Evolutionary conservation across 306 rosid genomes (phyloP).

Genomic region (Glycine latifolia): DNA sequence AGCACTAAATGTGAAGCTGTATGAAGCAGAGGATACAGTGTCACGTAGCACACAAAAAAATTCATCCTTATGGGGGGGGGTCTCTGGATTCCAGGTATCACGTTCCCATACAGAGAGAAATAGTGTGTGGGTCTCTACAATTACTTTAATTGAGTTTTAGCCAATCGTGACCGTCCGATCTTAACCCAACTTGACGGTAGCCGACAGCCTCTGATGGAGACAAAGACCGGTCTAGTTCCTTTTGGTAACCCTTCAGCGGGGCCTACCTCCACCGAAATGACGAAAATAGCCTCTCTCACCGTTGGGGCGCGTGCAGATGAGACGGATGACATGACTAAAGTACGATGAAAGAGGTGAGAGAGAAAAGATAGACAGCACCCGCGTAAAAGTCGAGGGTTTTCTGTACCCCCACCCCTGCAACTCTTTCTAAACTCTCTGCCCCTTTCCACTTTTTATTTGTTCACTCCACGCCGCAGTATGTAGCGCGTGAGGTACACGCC

Average conservation of each 20-base stretch:
- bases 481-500: neutral
- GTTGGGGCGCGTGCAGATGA: slow-evolving; percentile 60
- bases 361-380: slow-evolving; percentile 43
- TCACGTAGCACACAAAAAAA: neutral
- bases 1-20: slow-evolving; percentile 20
- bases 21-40: neutral
- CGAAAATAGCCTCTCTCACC: neutral
- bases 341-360: slow-evolving; percentile 79
- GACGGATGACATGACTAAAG: slow-evolving; percentile 69
- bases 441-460: neutral
- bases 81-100: slow-evolving; percentile 47
- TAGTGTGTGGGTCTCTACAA: slow-evolving; percentile 17
- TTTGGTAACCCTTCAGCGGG: slow-evolving; percentile 71
- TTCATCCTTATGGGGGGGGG: slow-evolving; percentile 13
- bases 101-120: slow-evolving; percentile 3
- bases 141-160: slow-evolving; percentile 42
- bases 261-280: slow-evolving; percentile 37
- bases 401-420: slow-evolving; percentile 11
- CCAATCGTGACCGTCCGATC: slow-evolving; percentile 58
- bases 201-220: slow-evolving; percentile 61
- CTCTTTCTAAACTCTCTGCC: slow-evolving; percentile 42
- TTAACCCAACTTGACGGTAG: slow-evolving; percentile 45
- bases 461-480: fast-evolving
- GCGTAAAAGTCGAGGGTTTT: slow-evolving; percentile 65
- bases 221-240: slow-evolving; percentile 91